Base-by-base conservation (phyloP, 169 alveolate genomes). In the Eimeria maxima region DNA sequence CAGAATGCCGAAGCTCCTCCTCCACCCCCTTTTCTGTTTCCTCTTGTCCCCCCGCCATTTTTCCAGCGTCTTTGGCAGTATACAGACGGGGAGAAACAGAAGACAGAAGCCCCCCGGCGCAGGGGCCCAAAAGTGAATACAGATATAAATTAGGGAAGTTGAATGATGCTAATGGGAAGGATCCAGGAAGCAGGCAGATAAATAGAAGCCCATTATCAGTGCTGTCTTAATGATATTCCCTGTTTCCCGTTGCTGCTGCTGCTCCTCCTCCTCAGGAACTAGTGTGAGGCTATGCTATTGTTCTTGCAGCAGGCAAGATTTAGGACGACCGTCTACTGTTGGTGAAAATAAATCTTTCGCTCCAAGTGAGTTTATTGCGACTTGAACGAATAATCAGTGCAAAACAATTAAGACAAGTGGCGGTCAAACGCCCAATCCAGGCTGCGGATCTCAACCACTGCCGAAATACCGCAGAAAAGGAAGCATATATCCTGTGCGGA, bases 231-330 rank as follows among this genome's bases (percentile, higher is more conserved):
- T 18, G 69, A 18, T 60, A 7, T n/a, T 24, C 16, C 74, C n/a
- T 65, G 74, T n/a, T 65, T 4, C 74, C 74, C 5, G 69, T 20
- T 65, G 74, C 74, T 65, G 74, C 74, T 65, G 74, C 74, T 65
- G 5, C 69, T 65, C 42, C 74, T 65, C 42, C 42, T 24, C 42
- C 74, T 65, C 7, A n/a, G 42, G 74, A 65, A 20, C 74, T 20
- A 0, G 10, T 18, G 42, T 8, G 74, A 7, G 33, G 74, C 20
- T 5, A 65, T 8, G 33, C 14, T n/a, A 65, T 16, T 24, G n/a
- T 65, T 20, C 42, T n/a, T 6, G 74, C 42, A 65, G 74, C 74
- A 65, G 74, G 69, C n/a, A 29, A 16, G 27, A 4, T 7, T 60
- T 18, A 16, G 20, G 69, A 24, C 14, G 3, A 7, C n/a, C 11